Percentiles rank a stretch among this genome's conserved stretches.
phyloP scores from a whole-genome alignment of 345 rosid genomes.

The Erucastrum elatum region DNA sequence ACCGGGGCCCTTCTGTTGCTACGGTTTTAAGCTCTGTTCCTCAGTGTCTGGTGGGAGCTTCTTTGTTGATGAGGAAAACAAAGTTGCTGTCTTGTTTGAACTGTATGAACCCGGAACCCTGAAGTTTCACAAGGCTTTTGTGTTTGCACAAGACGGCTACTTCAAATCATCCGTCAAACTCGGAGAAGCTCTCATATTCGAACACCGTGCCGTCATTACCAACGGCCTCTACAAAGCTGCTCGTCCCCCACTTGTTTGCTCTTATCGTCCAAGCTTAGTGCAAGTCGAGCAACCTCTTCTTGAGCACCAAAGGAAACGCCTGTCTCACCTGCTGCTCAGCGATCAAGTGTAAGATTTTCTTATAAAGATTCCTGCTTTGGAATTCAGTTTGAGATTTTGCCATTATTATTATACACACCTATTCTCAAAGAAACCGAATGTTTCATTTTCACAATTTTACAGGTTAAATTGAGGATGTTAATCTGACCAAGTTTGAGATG shows the following conservation, averaged over 20 bases:
- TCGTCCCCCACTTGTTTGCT: background rate
- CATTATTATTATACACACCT: too few relatives aligned
- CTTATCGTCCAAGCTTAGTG: background rate
- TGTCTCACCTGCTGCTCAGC: too few relatives aligned
- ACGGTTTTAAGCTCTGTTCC: background rate
- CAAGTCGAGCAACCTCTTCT: background rate
- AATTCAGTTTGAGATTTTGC: too few relatives aligned
- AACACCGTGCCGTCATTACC: background rate
- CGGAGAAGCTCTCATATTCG: background rate
- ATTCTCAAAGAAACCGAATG: too few relatives aligned
- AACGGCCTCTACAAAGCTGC: too few relatives aligned
- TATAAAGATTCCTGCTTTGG: too few relatives aligned
- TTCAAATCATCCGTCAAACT: background rate
- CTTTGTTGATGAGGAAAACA: background rate
- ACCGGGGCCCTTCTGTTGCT: background rate
- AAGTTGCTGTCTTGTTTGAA: background rate
- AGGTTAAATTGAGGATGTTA: too few relatives aligned
- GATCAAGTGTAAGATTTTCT: too few relatives aligned
- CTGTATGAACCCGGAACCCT: background rate
- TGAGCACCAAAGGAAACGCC: too few relatives aligned
- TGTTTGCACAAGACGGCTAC: background rate
- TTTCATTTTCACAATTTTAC: too few relatives aligned
- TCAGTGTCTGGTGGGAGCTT: background rate
- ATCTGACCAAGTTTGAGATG: too few relatives aligned
- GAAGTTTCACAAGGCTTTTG: background rate